Percentiles rank a stretch among this genome's conserved stretches.
phyloP scores from a whole-genome alignment of 2,329 filamentous ascomycete species.

The Aspergillus fijiensis region DNA sequence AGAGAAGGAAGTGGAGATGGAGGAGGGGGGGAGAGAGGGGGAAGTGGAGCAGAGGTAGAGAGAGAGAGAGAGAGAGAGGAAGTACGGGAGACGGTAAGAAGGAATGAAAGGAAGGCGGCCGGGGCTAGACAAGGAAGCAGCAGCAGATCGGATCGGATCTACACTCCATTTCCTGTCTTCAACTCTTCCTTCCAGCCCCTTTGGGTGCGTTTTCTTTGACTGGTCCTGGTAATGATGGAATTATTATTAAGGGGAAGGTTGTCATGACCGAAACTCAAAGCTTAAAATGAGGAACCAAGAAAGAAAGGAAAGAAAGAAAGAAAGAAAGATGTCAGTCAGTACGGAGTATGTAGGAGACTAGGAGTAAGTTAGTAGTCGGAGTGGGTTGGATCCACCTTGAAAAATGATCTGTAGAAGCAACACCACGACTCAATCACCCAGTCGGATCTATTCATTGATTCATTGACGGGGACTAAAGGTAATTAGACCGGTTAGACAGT shows the following conservation, averaged over 20 bases:
- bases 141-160: slow-evolving; percentile 12
- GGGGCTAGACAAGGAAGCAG: background rate
- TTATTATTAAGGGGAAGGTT: background rate
- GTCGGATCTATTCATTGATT: background rate
- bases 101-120: background rate
- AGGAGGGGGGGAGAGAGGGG: too few relatives aligned
- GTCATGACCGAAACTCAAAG: background rate
- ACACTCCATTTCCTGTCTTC: background rate
- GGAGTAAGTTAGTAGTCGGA: background rate
- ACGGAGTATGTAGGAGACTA: too few relatives aligned
- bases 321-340: too few relatives aligned
- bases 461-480: background rate
- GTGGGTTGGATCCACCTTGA: background rate
- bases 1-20: background rate
- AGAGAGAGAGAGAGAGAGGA: background rate
- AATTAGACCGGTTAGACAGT: background rate
- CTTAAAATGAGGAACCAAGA: background rate
- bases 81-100: background rate
- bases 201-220: too few relatives aligned
- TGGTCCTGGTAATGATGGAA: too few relatives aligned
- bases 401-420: background rate
- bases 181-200: too few relatives aligned
- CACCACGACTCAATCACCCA: background rate
- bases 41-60: too few relatives aligned
- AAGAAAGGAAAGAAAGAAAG: background rate